Base-by-base conservation (phyloP, 2,329 filamentous ascomycete genomes). In the Cladophialophora chaetospira region DNA sequence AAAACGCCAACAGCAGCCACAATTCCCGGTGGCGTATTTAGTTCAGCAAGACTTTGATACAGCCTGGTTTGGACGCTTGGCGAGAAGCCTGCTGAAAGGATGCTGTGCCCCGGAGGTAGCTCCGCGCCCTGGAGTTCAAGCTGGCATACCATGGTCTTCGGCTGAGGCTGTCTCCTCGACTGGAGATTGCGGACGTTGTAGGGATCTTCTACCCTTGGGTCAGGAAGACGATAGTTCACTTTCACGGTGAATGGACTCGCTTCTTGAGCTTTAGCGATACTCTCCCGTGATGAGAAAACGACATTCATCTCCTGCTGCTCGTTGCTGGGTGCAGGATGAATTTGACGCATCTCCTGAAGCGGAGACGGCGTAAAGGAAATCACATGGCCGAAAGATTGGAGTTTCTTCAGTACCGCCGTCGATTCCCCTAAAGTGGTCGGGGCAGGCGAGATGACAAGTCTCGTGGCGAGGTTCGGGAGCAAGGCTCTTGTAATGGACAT, bases 141-240 rank as follows among this genome's bases (percentile, higher is more conserved):
- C 13, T 15, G 50, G 35, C 63, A 65, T 21, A 29, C 60, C 49
- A 65, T 60, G 8, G 53, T 58, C 26, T 46, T 50, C 13, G 62
- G 54, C 11, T 29, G 26, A 25, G 60, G 62, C 13, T 29, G 46
- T 29, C 51, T 54, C 26, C 63, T 58, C 17, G 60, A 49, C 40
- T 63, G 60, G 5, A 64, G 54, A 31, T 60, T 58, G 31, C 62
- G 57, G 21, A 64, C 55, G 29, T 65, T 65, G 60, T 61, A 65
- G 5, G 63, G 63, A 46, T 65, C 63, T 48, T 53, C 48, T 19
- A 59, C 49, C 21, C 44, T 42, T 11, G 63, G 56, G 43, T 63
- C 55, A 11, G 62, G 60, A 26, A 58, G 23, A 31, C 63, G 31
- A n/a, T 57, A 40, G 44, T 60, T 57, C 15, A 59, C 54, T n/a